Evolutionary conservation across 2,329 filamentous ascomycete genomes (phyloP), one percentile per base, ranked within the genome.

Genomic region (Thelonectria olida): DNA sequence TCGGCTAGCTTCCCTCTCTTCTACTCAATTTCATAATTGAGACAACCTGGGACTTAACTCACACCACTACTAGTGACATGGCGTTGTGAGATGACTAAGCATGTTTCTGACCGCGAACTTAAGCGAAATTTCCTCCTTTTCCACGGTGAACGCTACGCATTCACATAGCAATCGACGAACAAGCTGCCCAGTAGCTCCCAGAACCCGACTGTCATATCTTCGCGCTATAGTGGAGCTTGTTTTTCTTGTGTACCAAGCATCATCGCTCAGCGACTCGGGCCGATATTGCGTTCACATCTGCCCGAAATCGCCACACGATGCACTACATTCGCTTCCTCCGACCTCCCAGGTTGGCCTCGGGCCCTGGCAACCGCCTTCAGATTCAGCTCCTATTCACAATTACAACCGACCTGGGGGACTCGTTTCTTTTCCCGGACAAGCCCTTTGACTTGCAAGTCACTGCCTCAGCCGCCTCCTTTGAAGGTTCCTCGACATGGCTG

Each of bases 291-390:
- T 17, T 7, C 20, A 22, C n/a, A 19, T 28, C 23, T 25, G 28
- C 45, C 28, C 51, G 31, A 45, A 45, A 41, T 53, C 50, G 13
- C 55, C 36, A 25, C 48, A 64, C 59, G 17, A 88, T 88, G 85
- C 84, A 88, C 66, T 88, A 88, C 76, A 81, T 87, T 58, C 81
- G 85, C 38, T 79, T 87, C 5, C 74, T 87, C 28, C 78, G 85
- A 13, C 77, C 81, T 2, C 82, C 81, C 2, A 77, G 76, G 65
- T 70, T 83, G 44, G 70, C 39, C 12, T 20, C 72, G 1, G 67
- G 52, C 56, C 36, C 66, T 12, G 53, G 68, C 60, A 60, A 65
- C 45, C 65, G 65, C 60, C 65, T 75, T 67, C 17, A 66, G 13
- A 68, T 84, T 7, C 78, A 79, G 49, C 68, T 88, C 4, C 76